These are phyloP conservation scores for Globisporangium orthogonon DNA, from an alignment of 352 stramenopile genomes.

Conservation along the genomic window DNA sequence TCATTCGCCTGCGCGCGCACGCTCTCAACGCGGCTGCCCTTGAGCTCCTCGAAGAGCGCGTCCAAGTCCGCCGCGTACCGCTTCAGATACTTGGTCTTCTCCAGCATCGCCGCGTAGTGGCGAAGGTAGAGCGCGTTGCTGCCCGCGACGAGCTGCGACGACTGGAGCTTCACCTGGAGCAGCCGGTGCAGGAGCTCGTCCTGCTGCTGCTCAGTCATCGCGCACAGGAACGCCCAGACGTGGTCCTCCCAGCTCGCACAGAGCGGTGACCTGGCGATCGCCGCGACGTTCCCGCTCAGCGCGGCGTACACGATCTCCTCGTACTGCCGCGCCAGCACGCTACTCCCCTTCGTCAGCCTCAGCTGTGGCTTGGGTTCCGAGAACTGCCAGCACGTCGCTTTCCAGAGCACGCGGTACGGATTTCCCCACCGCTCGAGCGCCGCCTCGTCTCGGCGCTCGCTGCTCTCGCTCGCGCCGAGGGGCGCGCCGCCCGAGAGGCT, in stretches of 20 bases:
- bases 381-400: conserved; percentile 82
- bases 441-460: conserved; percentile 32
- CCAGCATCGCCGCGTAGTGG: conserved; percentile 43
- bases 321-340: conserved; percentile 56
- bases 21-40: conserved; percentile 45
- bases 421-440: conserved; percentile 74
- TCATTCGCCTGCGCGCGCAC: conserved; percentile 68
- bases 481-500: conserved; percentile 61
- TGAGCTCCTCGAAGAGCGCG: conserved; percentile 71
- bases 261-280: conserved; percentile 55
- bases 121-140: conserved; percentile 58
- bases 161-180: conserved; percentile 69
- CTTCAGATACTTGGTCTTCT: conserved; percentile 73
- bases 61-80: conserved; percentile 65
- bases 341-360: conserved; percentile 61
- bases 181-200: conserved; percentile 66
- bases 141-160: conserved; percentile 62
- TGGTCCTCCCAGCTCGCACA: conserved; percentile 84
- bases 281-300: conserved; percentile 63
- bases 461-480: conserved; percentile 48
- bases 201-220: conserved; percentile 61
- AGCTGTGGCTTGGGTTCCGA: conserved; percentile 31
- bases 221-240: conserved; percentile 74
- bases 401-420: conserved; percentile 76
- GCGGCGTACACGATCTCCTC: conserved; percentile 79